Evolutionary conservation across 176 grass and related monocot species (phyloP).

Genomic region (sorghum (Sorghum bicolor)): DNA sequence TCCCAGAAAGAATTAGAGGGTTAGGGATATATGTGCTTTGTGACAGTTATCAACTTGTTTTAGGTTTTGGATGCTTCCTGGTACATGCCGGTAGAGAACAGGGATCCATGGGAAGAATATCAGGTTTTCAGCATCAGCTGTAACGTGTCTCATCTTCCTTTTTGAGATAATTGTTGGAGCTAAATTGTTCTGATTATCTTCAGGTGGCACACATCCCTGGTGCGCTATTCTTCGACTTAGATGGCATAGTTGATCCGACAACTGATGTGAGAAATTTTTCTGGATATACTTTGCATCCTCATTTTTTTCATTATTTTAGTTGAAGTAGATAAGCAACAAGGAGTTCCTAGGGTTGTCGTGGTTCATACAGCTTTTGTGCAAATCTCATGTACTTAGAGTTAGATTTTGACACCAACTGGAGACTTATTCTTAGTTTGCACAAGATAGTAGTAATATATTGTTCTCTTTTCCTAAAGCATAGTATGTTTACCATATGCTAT

Average conservation of each 20-base stretch:
- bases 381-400: not conserved
- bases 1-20: not conserved
- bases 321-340: not conserved
- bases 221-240: constrained; percentile 79
- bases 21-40: not conserved
- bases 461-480: not conserved
- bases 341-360: not conserved
- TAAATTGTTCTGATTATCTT: constrained; percentile 39
- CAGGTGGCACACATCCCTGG: constrained; percentile 77
- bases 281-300: not conserved
- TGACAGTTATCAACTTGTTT: not conserved
- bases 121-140: constrained; percentile 48
- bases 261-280: constrained; percentile 61
- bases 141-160: not conserved
- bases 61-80: constrained; percentile 95
- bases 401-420: not conserved
- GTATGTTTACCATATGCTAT: not conserved
- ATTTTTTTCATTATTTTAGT: not conserved
- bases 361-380: not conserved
- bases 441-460: not conserved
- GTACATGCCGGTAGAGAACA: constrained; percentile 85
- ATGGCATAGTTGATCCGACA: constrained; percentile 59
- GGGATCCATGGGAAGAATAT: constrained; percentile 74
- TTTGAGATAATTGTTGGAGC: constrained; percentile 16
- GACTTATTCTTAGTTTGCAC: not conserved